Evolutionary conservation across 306 rosid genomes (phyloP).

Genomic region (Pyrus bretschneideri): DNA sequence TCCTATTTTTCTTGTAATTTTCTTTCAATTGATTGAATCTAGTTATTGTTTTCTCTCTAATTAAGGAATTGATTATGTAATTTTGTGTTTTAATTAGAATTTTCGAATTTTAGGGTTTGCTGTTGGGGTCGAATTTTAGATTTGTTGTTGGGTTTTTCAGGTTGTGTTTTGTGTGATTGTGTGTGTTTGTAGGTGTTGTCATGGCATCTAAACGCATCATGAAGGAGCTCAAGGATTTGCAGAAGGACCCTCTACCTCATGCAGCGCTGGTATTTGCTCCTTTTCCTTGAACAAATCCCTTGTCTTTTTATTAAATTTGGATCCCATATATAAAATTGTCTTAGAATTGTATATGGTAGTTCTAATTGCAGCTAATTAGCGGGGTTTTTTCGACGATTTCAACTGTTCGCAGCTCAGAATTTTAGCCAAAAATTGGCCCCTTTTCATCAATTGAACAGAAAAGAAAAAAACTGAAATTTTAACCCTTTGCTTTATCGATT

Average conservation of each 20-base stretch:
- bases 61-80: too few species aligned
- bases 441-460: background rate
- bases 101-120: too few species aligned
- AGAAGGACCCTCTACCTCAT: constrained; percentile 83
- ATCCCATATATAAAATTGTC: background rate
- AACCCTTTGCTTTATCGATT: background rate
- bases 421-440: background rate
- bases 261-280: constrained; percentile 67
- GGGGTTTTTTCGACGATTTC: background rate
- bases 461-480: background rate
- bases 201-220: constrained; percentile 88
- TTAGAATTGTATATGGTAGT: background rate
- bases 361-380: background rate
- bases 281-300: background rate
- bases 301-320: background rate
- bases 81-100: too few species aligned
- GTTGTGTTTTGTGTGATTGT: background rate
- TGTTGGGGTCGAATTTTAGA: too few species aligned
- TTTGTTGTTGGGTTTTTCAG: background rate
- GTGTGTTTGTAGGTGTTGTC: background rate
- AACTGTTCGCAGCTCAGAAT: background rate
- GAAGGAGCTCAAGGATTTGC: constrained; percentile 87
- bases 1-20: too few species aligned
- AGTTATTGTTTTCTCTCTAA: too few species aligned
- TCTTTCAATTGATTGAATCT: too few species aligned